A percentile compares a stretch with the other conserved stretches of the same genome.
These are phyloP conservation scores for Shiraia sp. DNA, from an alignment of 2,329 filamentous ascomycete species.

Conservation along the genomic window DNA sequence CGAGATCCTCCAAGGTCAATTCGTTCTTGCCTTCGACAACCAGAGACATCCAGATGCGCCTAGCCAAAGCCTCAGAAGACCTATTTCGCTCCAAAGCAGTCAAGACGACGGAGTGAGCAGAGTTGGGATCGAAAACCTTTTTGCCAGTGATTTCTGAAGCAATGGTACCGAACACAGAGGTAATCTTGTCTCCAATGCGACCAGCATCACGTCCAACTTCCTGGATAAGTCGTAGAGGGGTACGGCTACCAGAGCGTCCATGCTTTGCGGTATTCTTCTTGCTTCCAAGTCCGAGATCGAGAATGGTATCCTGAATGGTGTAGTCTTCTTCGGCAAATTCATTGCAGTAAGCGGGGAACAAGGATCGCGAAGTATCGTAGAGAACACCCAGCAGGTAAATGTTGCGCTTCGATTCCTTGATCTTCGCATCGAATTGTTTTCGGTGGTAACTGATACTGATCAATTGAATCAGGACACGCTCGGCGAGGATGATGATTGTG, in stretches of 20 bases:
- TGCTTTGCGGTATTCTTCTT: slow-evolving; percentile 54
- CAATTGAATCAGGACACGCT: slow-evolving; percentile 78
- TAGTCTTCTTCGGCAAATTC: slow-evolving; percentile 94
- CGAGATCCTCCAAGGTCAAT: slow-evolving; percentile 77
- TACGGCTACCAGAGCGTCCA: slow-evolving; percentile 64
- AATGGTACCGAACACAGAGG: slow-evolving; percentile 88
- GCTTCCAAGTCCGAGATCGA: slow-evolving; percentile 65
- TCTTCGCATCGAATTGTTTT: slow-evolving; percentile 77
- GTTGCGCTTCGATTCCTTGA: slow-evolving; percentile 88
- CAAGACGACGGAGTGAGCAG: slow-evolving; percentile 85
- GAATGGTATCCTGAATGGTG: slow-evolving; percentile 73
- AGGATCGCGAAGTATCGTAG: slow-evolving; percentile 83
- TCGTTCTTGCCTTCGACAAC: slow-evolving; percentile 86
- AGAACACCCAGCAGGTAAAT: slow-evolving; percentile 80
- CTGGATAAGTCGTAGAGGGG: slow-evolving; percentile 78
- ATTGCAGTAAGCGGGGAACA: slow-evolving; percentile 90
- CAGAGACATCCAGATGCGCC: slow-evolving; percentile 97
- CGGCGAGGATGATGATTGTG: slow-evolving; percentile 71
- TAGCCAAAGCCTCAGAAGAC: slow-evolving; percentile 89
- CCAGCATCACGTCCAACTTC: slow-evolving; percentile 67
- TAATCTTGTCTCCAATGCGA: slow-evolving; percentile 89
- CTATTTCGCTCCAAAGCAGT: slow-evolving; percentile 83
- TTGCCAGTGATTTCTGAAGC: slow-evolving; percentile 95
- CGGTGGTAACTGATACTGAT: slow-evolving; percentile 86
- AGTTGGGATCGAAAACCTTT: slow-evolving; percentile 90